phyloP scores from a whole-genome alignment of 169 alveolate species.

The Plasmodium inui region DNA sequence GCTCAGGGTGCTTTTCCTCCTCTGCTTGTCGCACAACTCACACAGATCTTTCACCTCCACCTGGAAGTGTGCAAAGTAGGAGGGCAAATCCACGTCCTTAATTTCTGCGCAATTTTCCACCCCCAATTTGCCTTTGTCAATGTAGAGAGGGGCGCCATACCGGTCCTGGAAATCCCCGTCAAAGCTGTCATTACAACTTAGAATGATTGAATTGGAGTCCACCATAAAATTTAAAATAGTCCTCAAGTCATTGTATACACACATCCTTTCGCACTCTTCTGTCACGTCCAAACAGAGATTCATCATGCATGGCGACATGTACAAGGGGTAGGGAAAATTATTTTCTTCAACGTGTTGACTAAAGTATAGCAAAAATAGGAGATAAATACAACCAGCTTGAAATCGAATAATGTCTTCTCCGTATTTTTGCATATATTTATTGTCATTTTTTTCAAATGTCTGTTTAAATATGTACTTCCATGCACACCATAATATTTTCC shows the following conservation, averaged over 20 bases:
- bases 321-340: conserved; percentile 40
- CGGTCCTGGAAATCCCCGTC: conserved; percentile 52
- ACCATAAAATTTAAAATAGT: conserved; percentile 59
- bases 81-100: conserved; percentile 24
- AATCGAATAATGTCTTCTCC: conserved; percentile 20
- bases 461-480: conserved; percentile 50
- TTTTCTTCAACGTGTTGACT: conserved; percentile 51
- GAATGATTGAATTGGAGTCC: conserved; percentile 60
- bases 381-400: conserved; percentile 67
- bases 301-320: conserved; percentile 12
- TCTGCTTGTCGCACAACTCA: conserved; percentile 35
- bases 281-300: conserved; percentile 39
- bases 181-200: conserved; percentile 36
- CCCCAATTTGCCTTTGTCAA: conserved; percentile 38
- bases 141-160: conserved; percentile 65
- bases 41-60: conserved; percentile 29
- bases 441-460: conserved; percentile 31
- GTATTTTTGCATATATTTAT: conserved; percentile 14
- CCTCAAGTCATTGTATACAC: conserved; percentile 43
- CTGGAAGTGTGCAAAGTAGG: conserved; percentile 7
- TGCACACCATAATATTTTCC: conserved; percentile 70
- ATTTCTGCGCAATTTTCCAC: conserved; percentile 48
- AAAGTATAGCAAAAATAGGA: conserved; percentile 61
- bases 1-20: conserved; percentile 26
- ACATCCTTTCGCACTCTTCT: conserved; percentile 46